These are phyloP conservation scores for Teratosphaeria nubilosa DNA, from an alignment of 2,329 filamentous ascomycete genomes.

Conservation along the genomic window DNA sequence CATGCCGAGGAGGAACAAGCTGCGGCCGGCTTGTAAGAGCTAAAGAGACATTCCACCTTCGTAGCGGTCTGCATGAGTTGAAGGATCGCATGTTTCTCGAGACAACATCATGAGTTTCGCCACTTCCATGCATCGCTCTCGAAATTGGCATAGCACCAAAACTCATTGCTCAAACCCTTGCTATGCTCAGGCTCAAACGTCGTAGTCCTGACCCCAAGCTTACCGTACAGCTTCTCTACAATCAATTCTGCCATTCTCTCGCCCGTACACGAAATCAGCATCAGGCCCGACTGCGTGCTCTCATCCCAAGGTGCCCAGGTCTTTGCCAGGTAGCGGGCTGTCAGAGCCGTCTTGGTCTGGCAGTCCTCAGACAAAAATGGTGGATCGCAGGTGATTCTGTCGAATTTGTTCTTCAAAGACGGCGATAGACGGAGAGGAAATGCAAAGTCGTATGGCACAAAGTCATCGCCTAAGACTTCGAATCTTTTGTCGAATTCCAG, in stretches of 20 bases:
- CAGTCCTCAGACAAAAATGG: constrained; percentile 73
- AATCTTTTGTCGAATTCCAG: constrained; percentile 70
- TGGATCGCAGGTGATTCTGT: constrained; percentile 65
- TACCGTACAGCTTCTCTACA: constrained; percentile 56
- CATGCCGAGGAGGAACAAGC: neutral
- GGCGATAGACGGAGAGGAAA: constrained; percentile 53
- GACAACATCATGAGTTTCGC: constrained; percentile 1
- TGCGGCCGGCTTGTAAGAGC: neutral
- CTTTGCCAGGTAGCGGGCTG: constrained; percentile 61
- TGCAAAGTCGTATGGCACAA: constrained; percentile 64
- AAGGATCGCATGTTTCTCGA: neutral
- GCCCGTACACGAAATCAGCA: constrained; percentile 62
- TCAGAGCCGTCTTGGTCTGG: constrained; percentile 69
- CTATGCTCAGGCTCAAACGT: constrained; percentile 59
- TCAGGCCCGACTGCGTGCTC: constrained; percentile 8
- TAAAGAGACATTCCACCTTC: neutral
- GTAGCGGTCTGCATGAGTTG: neutral
- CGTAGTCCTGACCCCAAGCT: constrained; percentile 53
- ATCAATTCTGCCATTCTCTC: constrained; percentile 58
- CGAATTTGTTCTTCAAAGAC: constrained; percentile 52
- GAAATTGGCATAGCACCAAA: constrained; percentile 70
- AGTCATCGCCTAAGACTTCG: constrained; percentile 64
- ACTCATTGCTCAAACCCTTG: constrained; percentile 70
- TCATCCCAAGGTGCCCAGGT: constrained; percentile 26
- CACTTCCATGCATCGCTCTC: constrained; percentile 40